Base-by-base conservation (phyloP, 768 basidiomycete genomes). In the Suillus placidus region DNA sequence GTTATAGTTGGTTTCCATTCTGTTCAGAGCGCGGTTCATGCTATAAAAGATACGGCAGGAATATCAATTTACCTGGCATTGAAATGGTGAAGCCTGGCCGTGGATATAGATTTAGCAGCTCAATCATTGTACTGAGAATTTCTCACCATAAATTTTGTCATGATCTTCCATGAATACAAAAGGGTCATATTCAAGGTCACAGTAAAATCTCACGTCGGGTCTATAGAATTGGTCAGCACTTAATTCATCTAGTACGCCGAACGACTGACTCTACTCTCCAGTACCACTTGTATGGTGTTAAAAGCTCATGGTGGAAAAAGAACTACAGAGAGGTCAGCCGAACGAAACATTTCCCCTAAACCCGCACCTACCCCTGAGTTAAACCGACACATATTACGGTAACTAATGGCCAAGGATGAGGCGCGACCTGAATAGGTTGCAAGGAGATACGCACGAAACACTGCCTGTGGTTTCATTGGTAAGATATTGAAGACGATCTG, bases 321-420 rank as follows among this genome's bases (percentile, higher is more conserved):
- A 81, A 85, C 80, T 86, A 55, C 18, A 38, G 37, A 40, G 18
- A 63, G 62, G 51, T 72, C 38, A 70, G 64, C 54, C 6, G 54
- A 65, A 20, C 34, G 43, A 4, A 32, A 30, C 16, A 49, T 6
- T 16, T 9, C 2, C 12, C 54, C 32, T 9, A 43, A 45, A 26
- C 54, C 9, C 16, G 23, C 37, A 75, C 84, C 64, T 68, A 88
- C 87, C 2, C 87, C 89, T 1, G 88, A 90, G 74, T 90, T 89
- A 76, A 85, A 92, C 49, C 90, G 81, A 74, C 90, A 91, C 90
- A 92, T 91, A 65, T 90, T 89, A 23, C 88, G 83, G 69, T 92
- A 90, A 20, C 80, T 83, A 42, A 34, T 38, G 10, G 55, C 35
- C 16, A 14, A 47, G 49, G 51, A 14, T 14, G 7, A 66, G 34